phyloP scores from a whole-genome alignment of 176 grass and related monocot genomes.

The Tillandsia leiboldiana region DNA sequence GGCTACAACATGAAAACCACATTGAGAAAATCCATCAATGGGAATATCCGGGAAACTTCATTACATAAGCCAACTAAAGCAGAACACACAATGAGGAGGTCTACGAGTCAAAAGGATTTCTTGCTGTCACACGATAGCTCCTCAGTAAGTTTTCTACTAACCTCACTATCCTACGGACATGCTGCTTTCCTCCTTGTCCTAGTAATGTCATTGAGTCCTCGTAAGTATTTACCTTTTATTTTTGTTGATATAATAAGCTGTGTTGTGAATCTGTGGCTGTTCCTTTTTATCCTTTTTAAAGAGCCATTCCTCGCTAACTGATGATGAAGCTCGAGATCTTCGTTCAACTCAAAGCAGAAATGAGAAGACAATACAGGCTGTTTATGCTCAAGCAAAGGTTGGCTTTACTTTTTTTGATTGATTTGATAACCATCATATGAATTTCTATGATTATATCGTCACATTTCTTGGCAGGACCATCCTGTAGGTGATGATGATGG shows the following conservation, averaged over 20 bases:
- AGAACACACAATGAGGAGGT: slow-evolving; percentile 39
- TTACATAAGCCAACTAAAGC: slow-evolving; percentile 44
- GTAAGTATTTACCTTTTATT: no score
- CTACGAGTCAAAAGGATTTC: slow-evolving; percentile 70
- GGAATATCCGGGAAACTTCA: slow-evolving; percentile 23
- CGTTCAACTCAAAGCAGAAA: slow-evolving; percentile 25
- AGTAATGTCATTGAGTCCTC: neutral
- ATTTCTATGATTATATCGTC: slow-evolving; percentile 7
- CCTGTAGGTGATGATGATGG: slow-evolving; percentile 16
- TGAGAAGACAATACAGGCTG: slow-evolving; percentile 39
- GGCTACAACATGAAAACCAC: slow-evolving; percentile 19
- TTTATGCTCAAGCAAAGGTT: slow-evolving; percentile 57
- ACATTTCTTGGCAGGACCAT: slow-evolving; percentile 30
- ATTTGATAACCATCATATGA: neutral
- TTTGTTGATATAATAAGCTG: no score
- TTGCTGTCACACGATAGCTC: slow-evolving; percentile 53
- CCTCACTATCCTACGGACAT: neutral
- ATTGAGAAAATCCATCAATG: slow-evolving; percentile 28
- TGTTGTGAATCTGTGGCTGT: neutral
- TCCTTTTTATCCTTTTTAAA: slow-evolving; percentile 11
- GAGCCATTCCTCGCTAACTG: slow-evolving; percentile 97
- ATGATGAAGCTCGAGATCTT: slow-evolving; percentile 64
- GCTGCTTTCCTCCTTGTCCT: neutral
- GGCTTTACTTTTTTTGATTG: slow-evolving; percentile 3
- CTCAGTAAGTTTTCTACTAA: slow-evolving; percentile 45